These are phyloP conservation scores for Scolecobasidium constrictum DNA, from an alignment of 2,329 filamentous ascomycete genomes.

Conservation along the genomic window DNA sequence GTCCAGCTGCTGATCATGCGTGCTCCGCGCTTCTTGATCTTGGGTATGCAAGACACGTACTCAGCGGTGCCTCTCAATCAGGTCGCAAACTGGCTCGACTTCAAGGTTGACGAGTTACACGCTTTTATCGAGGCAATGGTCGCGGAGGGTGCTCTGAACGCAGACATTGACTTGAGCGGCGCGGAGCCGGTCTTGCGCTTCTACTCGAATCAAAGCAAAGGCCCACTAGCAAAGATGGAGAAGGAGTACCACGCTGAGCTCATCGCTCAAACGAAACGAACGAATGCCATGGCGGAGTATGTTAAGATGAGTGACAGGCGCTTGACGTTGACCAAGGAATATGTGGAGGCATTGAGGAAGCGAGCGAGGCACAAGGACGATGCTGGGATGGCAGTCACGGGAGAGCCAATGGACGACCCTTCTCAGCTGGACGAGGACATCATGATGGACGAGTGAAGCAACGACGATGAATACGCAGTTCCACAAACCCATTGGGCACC, in stretches of 20 bases:
- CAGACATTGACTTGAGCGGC: slow-evolving; percentile 35
- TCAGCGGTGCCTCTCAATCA: slow-evolving; percentile 47
- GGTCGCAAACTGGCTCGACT: slow-evolving; percentile 40
- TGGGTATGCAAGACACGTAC: slow-evolving; percentile 63
- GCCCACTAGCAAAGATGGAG: slow-evolving; percentile 26
- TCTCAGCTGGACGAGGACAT: slow-evolving; percentile 7
- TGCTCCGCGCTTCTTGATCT: slow-evolving; percentile 66
- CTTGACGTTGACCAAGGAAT: slow-evolving; percentile 48
- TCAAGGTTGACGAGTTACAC: slow-evolving; percentile 39
- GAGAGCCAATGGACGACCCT: slow-evolving; percentile 1
- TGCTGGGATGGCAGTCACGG: not conserved
- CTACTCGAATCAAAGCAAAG: slow-evolving; percentile 26
- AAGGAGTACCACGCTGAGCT: slow-evolving; percentile 33
- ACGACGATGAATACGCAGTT: too few species aligned
- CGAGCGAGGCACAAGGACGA: slow-evolving; percentile 12
- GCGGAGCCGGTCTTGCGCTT: slow-evolving; percentile 43
- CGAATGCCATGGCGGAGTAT: slow-evolving; percentile 39
- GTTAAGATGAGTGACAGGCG: slow-evolving; percentile 44
- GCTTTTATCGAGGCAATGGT: slow-evolving; percentile 45
- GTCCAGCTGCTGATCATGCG: slow-evolving; percentile 57
- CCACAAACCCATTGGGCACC: too few species aligned
- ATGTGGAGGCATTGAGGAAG: slow-evolving; percentile 42
- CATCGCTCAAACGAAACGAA: slow-evolving; percentile 36
- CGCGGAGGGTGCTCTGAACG: slow-evolving; percentile 37
- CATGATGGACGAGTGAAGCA: slow-evolving; percentile 8